Evolutionary conservation across 2,329 filamentous ascomycete species (phyloP).

Genomic region (Paraphoma chrysanthemicola): DNA sequence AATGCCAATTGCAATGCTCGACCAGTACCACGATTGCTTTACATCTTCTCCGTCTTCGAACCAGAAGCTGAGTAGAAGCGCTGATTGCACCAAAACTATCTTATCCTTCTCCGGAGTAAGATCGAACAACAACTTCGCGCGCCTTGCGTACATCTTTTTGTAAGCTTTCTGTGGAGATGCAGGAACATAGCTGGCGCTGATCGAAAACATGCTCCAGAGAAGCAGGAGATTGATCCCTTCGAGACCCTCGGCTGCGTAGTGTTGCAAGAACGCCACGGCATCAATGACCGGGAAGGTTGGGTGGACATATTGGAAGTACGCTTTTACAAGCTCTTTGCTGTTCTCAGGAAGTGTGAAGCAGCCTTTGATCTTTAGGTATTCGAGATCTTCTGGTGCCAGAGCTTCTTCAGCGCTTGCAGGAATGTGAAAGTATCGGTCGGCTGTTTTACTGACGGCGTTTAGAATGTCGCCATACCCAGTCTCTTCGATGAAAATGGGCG

Average conservation of each 20-base stretch:
- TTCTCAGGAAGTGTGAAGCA: constrained; percentile 42
- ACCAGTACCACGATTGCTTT: constrained; percentile 56
- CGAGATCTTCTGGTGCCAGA: constrained; percentile 28
- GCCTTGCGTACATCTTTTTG: constrained; percentile 48
- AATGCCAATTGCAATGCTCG: constrained; percentile 40
- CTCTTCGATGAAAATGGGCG: not conserved
- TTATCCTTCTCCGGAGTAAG: constrained; percentile 50
- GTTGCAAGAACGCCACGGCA: constrained; percentile 32
- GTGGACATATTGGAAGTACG: constrained; percentile 50
- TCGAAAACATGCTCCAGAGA: constrained; percentile 51
- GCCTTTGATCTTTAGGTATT: constrained; percentile 43
- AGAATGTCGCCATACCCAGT: not conserved
- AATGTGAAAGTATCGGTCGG: constrained; percentile 10
- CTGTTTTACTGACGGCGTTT: not conserved
- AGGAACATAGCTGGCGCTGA: constrained; percentile 45
- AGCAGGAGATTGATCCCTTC: constrained; percentile 46
- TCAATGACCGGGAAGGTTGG: constrained; percentile 49
- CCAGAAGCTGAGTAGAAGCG: constrained; percentile 53
- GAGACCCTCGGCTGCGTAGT: constrained; percentile 34
- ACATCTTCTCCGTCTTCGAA: constrained; percentile 52
- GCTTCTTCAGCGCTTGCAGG: constrained; percentile 10
- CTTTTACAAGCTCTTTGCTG: constrained; percentile 39
- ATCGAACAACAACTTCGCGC: constrained; percentile 47
- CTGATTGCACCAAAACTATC: constrained; percentile 51
- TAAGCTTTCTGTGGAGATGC: constrained; percentile 34